Conservation (phyloP, 1,139 yeast genomes). For the Suhomyces anneliseae region DNA sequence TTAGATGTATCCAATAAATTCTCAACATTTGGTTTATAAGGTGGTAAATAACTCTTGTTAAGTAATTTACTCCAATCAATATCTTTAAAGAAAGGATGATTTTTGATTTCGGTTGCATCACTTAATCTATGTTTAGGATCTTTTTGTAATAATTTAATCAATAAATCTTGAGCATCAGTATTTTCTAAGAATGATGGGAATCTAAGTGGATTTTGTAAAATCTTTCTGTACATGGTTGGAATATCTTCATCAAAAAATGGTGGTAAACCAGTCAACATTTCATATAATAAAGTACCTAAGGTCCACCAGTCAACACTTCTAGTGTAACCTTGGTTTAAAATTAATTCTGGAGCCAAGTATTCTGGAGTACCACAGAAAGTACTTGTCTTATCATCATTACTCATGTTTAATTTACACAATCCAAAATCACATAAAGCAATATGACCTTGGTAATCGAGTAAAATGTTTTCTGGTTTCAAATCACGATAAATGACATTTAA, state of each 20-base stretch:
- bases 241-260: constrained; percentile 87
- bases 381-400: constrained; percentile 80
- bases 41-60: constrained; percentile 90
- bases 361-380: constrained; percentile 98
- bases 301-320: constrained; percentile 99
- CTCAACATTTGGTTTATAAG: constrained; percentile 90
- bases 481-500: constrained; percentile 93
- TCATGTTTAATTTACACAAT: constrained; percentile 91
- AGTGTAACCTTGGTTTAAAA: constrained; percentile 90
- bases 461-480: constrained; percentile 91
- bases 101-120: constrained; percentile 84
- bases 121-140: constrained; percentile 80
- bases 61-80: constrained; percentile 88
- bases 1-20: constrained; percentile 88
- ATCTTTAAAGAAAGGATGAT: constrained; percentile 84
- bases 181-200: constrained; percentile 86
- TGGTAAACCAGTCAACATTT: constrained; percentile 95
- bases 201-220: constrained; percentile 80
- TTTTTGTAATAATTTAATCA: constrained; percentile 74
- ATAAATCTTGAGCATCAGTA: constrained; percentile 80
- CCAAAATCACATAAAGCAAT: constrained; percentile 98
- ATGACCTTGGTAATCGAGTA: constrained; percentile 94
- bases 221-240: constrained; percentile 92
- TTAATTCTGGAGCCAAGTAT: constrained; percentile 90
- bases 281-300: constrained; percentile 85